A percentile compares a stretch with the other conserved stretches of the same genome.
These are phyloP conservation scores for Plasmodium yoelii DNA, from an alignment of 169 alveolate genomes.

Conservation along the genomic window DNA sequence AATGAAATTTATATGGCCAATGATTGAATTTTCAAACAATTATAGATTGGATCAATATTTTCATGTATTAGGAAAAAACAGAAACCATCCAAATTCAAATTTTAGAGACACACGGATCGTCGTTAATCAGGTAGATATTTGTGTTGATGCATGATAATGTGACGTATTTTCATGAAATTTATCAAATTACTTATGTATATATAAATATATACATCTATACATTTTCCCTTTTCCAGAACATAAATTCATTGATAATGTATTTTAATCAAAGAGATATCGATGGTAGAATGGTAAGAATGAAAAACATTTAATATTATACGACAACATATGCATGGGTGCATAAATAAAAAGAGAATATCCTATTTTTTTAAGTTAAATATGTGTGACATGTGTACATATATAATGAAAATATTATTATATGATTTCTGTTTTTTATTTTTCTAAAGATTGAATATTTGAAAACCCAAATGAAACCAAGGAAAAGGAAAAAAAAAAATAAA, in stretches of 20 bases:
- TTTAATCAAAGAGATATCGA: slow-evolving; percentile 60
- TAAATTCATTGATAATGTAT: slow-evolving; percentile 39
- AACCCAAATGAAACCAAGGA: slow-evolving; percentile 48
- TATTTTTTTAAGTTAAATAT: background rate
- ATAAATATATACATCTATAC: background rate
- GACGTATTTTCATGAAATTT: background rate
- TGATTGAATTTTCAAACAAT: slow-evolving; percentile 55
- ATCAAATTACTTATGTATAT: background rate
- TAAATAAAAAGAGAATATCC: background rate
- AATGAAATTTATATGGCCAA: slow-evolving; percentile 54
- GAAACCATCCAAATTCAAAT: slow-evolving; percentile 25
- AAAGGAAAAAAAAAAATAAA: slow-evolving; percentile 48
- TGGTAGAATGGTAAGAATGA: slow-evolving; percentile 33
- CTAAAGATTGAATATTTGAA: slow-evolving; percentile 57
- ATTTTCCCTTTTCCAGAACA: slow-evolving; percentile 23
- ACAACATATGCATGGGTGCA: background rate
- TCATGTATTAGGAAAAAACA: slow-evolving; percentile 63
- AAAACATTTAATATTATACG: background rate
- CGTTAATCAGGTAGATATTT: slow-evolving; percentile 40
- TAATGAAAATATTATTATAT: background rate
- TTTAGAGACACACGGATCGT: slow-evolving; percentile 35
- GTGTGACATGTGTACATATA: background rate
- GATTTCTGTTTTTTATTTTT: slow-evolving; percentile 1
- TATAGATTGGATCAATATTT: slow-evolving; percentile 73
- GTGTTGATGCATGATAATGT: background rate